Percentiles rank a stretch among this genome's conserved stretches.
Conservation (phyloP, 2,329 filamentous ascomycete genomes). For the Alternaria sp. region DNA sequence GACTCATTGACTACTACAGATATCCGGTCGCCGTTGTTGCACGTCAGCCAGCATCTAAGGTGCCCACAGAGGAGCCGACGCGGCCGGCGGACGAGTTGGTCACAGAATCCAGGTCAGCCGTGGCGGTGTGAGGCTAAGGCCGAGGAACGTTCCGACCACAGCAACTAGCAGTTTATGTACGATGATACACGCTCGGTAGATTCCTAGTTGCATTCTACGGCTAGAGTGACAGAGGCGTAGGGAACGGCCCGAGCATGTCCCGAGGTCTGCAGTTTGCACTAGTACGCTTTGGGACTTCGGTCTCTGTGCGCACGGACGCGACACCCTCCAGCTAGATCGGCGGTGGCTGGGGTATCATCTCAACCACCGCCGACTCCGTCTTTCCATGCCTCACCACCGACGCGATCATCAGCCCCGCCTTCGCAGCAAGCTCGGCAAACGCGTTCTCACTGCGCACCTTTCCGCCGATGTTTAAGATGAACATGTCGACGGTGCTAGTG, state of each 20-base stretch:
- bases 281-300: background rate
- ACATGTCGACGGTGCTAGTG: conserved; percentile 8
- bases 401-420: conserved; percentile 9
- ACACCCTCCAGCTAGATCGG: background rate
- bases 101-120: background rate
- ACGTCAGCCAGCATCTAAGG: background rate
- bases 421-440: conserved; percentile 6
- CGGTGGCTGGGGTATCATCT: conserved; percentile 1
- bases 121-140: background rate
- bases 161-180: background rate
- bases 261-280: background rate
- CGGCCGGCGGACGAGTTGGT: background rate
- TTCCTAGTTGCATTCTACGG: background rate
- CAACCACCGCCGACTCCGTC: conserved; percentile 9
- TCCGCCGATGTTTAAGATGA: conserved; percentile 12
- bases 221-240: background rate
- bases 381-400: conserved; percentile 6
- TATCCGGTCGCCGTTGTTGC: background rate
- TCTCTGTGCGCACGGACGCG: background rate
- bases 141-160: background rate
- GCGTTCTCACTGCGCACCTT: conserved; percentile 11
- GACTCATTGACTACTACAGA: background rate
- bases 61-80: background rate
- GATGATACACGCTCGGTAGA: background rate
- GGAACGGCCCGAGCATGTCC: background rate